Evolutionary conservation across 2,329 filamentous ascomycete genomes (phyloP).

Genomic region (Colletotrichum chlorophyti): DNA sequence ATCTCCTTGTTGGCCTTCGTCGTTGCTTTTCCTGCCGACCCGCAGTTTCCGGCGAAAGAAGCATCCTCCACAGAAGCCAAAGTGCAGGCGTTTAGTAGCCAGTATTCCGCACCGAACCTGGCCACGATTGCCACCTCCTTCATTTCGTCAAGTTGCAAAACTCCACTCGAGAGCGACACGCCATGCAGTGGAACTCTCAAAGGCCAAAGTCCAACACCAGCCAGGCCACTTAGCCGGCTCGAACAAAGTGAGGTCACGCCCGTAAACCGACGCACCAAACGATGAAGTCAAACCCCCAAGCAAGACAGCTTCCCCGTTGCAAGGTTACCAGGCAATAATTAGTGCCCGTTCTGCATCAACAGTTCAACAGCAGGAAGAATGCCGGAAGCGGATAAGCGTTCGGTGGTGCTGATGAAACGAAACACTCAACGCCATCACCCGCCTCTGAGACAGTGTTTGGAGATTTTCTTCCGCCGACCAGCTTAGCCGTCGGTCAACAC

Average conservation of each 20-base stretch:
- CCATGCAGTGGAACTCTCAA: background rate
- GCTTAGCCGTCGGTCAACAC: constrained; percentile 17
- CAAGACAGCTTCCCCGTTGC: background rate
- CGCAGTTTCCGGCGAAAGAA: too few relatives aligned
- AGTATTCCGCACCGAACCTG: background rate
- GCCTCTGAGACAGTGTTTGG: constrained; percentile 15
- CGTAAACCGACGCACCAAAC: background rate
- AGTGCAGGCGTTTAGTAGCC: too few relatives aligned
- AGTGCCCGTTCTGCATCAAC: constrained; percentile 11
- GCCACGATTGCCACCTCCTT: background rate
- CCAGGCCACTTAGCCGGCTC: background rate
- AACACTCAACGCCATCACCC: constrained; percentile 21
- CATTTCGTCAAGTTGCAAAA: background rate
- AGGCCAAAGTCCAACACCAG: constrained; percentile 7
- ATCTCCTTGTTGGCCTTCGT: constrained; percentile 1
- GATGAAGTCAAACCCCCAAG: constrained; percentile 2
- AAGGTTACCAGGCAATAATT: background rate
- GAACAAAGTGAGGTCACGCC: constrained; percentile 15
- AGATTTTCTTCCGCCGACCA: constrained; percentile 2
- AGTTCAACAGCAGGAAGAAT: constrained; percentile 10
- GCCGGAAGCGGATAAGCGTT: constrained; percentile 22
- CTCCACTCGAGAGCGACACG: too few relatives aligned
- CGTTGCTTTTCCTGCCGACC: background rate
- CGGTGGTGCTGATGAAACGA: constrained; percentile 21
- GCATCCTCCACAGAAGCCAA: too few relatives aligned